A percentile compares a stretch with the other conserved stretches of the same genome.
phyloP scores from a whole-genome alignment of 139 green algal genomes.

The Chlamydomonas sp. region DNA sequence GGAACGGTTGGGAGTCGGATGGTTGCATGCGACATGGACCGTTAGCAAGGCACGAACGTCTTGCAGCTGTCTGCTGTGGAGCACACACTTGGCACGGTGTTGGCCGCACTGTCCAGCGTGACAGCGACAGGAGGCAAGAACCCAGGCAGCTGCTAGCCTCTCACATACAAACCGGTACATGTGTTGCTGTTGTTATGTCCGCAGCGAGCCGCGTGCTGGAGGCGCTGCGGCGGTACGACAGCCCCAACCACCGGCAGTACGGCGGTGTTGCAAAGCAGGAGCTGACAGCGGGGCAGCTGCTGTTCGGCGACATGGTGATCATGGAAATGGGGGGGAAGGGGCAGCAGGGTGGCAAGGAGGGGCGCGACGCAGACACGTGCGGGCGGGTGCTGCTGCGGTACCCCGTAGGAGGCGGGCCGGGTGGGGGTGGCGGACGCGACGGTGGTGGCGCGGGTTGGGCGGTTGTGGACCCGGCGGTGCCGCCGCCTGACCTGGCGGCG shows the following conservation, averaged over 20 bases:
- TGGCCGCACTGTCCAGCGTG: no score
- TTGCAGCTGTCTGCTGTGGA: no score
- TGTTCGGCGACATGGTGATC: conserved; percentile 29
- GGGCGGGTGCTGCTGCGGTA: not conserved
- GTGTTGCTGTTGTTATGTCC: no score
- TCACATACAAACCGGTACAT: no score
- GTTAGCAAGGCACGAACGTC: no score
- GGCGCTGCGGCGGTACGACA: not conserved
- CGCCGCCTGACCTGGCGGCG: not conserved
- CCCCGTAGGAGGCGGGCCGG: not conserved
- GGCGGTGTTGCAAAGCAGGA: not conserved
- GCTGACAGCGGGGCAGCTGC: not conserved
- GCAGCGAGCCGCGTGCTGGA: conserved; percentile 11
- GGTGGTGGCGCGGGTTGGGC: not conserved
- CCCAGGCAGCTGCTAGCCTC: no score
- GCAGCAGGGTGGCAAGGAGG: not conserved
- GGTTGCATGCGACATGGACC: no score
- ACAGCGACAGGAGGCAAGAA: no score
- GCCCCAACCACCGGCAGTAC: no score
- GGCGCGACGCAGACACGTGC: not conserved
- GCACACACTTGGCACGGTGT: no score
- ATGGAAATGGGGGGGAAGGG: not conserved
- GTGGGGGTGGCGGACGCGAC: not conserved
- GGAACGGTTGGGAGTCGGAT: no score
- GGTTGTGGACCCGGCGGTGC: not conserved